Conservation (phyloP, 345 rosid species). For the Zanthoxylum bungeanum region DNA sequence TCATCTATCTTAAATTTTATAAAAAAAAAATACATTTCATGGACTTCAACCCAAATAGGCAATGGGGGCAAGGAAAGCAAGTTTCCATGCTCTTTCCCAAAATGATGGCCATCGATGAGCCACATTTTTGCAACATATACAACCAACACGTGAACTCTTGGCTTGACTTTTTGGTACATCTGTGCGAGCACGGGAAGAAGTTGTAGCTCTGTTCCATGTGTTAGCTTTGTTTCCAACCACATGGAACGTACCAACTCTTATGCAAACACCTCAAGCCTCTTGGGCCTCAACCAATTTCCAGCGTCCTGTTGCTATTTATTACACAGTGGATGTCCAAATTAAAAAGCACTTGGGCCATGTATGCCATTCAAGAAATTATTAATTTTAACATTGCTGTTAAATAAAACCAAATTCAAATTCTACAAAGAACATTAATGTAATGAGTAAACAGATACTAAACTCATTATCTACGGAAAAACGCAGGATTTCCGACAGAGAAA, state of each 20-base stretch:
- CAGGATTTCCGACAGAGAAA: no score
- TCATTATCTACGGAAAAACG: no score
- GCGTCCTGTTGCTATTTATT: no score
- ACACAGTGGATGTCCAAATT: no score
- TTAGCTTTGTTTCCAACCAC: neutral
- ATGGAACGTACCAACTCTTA: no score
- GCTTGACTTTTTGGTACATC: neutral
- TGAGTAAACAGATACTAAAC: constrained; percentile 8
- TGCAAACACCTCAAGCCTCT: no score
- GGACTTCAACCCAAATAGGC: no score
- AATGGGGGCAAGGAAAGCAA: no score
- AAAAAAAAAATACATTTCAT: no score
- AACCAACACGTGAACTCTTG: constrained; percentile 20
- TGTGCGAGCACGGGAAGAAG: neutral
- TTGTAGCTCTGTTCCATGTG: neutral
- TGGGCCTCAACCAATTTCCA: no score
- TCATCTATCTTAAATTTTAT: no score
- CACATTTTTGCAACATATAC: no score
- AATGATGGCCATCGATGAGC: constrained; percentile 5
- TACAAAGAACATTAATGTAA: constrained; percentile 18
- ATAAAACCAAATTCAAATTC: constrained; percentile 13
- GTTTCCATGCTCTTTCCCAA: neutral
- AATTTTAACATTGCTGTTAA: constrained; percentile 2
- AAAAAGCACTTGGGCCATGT: neutral
- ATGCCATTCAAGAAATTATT: neutral